Evolutionary conservation across 495 filamentous ascomycete species (phyloP).

Genomic region (Penicillium fimorum): DNA sequence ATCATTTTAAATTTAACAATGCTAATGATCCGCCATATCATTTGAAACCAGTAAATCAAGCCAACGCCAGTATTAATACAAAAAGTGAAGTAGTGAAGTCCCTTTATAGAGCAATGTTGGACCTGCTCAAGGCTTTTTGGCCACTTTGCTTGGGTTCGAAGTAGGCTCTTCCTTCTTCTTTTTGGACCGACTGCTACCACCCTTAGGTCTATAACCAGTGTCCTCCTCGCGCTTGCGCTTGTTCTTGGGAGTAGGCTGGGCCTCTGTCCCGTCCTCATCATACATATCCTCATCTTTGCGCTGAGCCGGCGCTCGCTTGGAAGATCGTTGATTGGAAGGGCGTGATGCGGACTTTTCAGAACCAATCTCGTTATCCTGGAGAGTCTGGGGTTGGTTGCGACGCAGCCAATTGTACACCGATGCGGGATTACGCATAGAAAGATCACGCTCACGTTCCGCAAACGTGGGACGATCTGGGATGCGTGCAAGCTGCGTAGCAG

Average conservation of each 20-base stretch:
- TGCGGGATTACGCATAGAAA: constrained; percentile 71
- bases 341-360: constrained; percentile 58
- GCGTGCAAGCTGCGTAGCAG: constrained; percentile 33
- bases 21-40: background rate
- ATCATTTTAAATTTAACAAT: background rate
- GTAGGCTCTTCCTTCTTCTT: constrained; percentile 62
- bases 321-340: constrained; percentile 39
- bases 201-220: constrained; percentile 67
- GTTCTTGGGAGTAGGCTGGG: constrained; percentile 41
- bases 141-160: constrained; percentile 30
- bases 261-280: constrained; percentile 53
- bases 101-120: background rate
- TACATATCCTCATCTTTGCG: constrained; percentile 51
- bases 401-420: constrained; percentile 91
- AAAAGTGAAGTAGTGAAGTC: constrained; percentile 4
- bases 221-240: constrained; percentile 68
- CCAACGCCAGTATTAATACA: constrained; percentile 28
- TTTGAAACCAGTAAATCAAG: constrained; percentile 3
- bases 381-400: constrained; percentile 73
- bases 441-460: constrained; percentile 56
- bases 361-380: constrained; percentile 71
- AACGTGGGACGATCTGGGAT: constrained; percentile 41
- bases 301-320: constrained; percentile 39
- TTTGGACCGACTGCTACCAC: constrained; percentile 56
- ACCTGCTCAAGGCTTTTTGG: constrained; percentile 32